Evolutionary conservation across 108 stramenopile genomes (phyloP).

Genomic region (Conticribra weissflogii): DNA sequence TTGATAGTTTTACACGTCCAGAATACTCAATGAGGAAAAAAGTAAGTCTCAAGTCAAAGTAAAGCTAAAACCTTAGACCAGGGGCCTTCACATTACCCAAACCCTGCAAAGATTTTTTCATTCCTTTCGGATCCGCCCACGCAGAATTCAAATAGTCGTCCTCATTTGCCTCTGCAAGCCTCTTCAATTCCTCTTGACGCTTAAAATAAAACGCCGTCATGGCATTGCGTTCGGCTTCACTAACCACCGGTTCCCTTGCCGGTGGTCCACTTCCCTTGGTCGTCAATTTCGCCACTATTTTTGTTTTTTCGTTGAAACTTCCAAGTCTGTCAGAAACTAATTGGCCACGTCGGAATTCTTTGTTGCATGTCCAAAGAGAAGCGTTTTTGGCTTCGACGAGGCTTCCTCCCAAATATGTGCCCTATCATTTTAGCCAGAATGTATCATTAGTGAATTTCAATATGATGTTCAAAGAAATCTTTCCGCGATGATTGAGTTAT

Average conservation of each 20-base stretch:
- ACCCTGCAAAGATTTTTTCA: conserved; percentile 61
- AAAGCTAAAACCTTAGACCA: conserved; percentile 32
- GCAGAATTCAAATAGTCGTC: conserved; percentile 84
- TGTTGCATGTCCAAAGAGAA: conserved; percentile 82
- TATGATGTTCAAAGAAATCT: not conserved
- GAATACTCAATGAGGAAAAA: too few species aligned
- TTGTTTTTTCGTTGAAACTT: conserved; percentile 86
- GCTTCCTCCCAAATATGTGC: conserved; percentile 26
- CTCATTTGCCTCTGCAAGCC: conserved; percentile 73
- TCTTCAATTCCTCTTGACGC: conserved; percentile 88
- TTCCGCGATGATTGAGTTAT: not conserved
- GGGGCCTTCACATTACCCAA: conserved; percentile 51
- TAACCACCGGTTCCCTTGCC: conserved; percentile 79
- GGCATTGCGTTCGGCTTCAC: conserved; percentile 89
- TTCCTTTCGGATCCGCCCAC: conserved; percentile 88
- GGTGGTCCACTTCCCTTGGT: conserved; percentile 77
- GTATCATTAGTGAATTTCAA: conserved; percentile 1
- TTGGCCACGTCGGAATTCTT: conserved; percentile 74
- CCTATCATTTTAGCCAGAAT: not conserved
- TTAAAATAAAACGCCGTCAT: conserved; percentile 94
- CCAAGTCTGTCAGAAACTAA: conserved; percentile 67
- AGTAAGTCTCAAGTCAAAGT: too few species aligned
- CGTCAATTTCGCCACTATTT: conserved; percentile 81
- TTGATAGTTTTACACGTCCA: too few species aligned
- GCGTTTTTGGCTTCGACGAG: conserved; percentile 71